Evolutionary conservation across 768 basidiomycete genomes (phyloP), one percentile per base, ranked within the genome.

Genomic region (Boletales sp.): DNA sequence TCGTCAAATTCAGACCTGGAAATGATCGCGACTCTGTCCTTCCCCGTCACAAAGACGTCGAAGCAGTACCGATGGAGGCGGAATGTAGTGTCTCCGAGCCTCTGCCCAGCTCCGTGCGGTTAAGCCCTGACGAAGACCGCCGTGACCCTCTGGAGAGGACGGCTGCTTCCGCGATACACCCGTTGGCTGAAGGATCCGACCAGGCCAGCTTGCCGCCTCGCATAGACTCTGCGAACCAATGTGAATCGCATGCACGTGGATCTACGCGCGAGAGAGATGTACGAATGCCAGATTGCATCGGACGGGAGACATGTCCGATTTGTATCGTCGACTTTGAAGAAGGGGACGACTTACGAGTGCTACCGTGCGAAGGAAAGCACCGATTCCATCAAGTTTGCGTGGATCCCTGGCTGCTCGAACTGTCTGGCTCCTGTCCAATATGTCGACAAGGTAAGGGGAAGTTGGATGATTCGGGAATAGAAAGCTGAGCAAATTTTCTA

Each of bases 261-360:
- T 41, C 47, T 32, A 3, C 49, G n/a, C 50, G 32, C 15, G 53
- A 60, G 31, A 58, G 59, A 21, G 70, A 73, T 47, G 75, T 78
- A 34, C 66, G 80, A 14, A 74, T 81, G 44, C 86, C 84, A 2
- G 81, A 77, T 35, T 76, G 79, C 13, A 89, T 90, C 32, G 87
- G 87, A 5, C 79, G 81, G 35, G 88, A 93, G 67, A 91, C 86
- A 12, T 97, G 94, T 70, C 94, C 94, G 5, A 97, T 97, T 53
- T 97, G 94, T 67, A 86, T 97, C 51, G 77, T 90, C 40, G 93
- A 95, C 58, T 97, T 97, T 60, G 89, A 94, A 65, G 87, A 90
- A 53, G 94, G 93, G 1, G 94, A 97, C 60, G 90, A 95, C 65
- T 69, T 97, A 13, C 84, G 94, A 19, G 78, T 95, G 36, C 70